Percentiles rank a stretch among this genome's conserved stretches.
phyloP scores from a whole-genome alignment of 768 basidiomycete species.

The Naganishia friedmannii region DNA sequence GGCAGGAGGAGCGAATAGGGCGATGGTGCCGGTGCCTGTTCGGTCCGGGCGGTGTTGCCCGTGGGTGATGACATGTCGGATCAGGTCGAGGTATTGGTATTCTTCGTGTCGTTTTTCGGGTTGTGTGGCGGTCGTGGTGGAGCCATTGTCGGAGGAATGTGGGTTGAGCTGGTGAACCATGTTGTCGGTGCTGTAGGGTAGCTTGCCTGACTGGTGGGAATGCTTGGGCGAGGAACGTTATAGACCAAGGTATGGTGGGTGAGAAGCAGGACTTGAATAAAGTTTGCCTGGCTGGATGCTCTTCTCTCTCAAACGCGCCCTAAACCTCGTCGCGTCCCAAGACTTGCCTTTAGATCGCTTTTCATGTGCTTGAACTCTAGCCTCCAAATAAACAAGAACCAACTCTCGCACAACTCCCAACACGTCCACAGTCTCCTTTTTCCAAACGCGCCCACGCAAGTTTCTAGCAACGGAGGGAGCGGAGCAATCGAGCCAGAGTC shows the following conservation, averaged over 20 bases:
- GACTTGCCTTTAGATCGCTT: too few relatives aligned
- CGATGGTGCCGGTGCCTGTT: conserved; percentile 89
- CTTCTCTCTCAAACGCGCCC: too few relatives aligned
- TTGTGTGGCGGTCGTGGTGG: neutral
- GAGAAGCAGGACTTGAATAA: too few relatives aligned
- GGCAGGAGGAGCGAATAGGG: conserved; percentile 84
- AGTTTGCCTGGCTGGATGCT: too few relatives aligned
- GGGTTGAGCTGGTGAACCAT: neutral
- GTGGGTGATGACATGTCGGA: conserved; percentile 67
- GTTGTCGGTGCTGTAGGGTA: neutral
- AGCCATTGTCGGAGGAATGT: neutral
- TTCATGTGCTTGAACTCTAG: too few relatives aligned
- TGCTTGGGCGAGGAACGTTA: too few relatives aligned
- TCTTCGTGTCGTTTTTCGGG: conserved; percentile 60
- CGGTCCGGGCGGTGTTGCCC: conserved; percentile 83
- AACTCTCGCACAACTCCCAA: neutral
- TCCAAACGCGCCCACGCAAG: neutral
- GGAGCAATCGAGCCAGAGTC: neutral
- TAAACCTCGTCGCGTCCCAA: too few relatives aligned
- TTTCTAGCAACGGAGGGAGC: conserved; percentile 3
- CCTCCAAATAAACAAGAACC: too few relatives aligned
- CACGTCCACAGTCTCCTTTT: too few relatives aligned
- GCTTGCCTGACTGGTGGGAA: too few relatives aligned
- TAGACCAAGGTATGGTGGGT: too few relatives aligned
- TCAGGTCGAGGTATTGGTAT: conserved; percentile 80